phyloP scores from a whole-genome alignment of 129 eudicot species.

The Mikania micrantha region DNA sequence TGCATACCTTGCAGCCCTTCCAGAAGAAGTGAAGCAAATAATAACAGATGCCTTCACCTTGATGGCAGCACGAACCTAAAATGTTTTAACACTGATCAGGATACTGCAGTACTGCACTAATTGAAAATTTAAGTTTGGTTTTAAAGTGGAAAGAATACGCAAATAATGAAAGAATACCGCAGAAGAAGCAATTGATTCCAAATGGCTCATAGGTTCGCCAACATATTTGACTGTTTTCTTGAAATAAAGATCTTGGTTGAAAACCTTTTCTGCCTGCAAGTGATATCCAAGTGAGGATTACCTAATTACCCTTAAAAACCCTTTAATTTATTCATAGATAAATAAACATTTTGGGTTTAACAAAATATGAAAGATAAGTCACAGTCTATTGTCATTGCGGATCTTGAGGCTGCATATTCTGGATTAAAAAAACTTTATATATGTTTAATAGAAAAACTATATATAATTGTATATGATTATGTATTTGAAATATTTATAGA shows the following conservation, averaged over 20 bases:
- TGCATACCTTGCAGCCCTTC: slow-evolving; percentile 62
- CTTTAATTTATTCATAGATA: no score
- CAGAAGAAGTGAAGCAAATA: slow-evolving; percentile 68
- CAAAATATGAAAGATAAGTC: neutral
- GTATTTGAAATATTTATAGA: neutral
- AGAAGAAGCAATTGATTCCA: slow-evolving; percentile 65
- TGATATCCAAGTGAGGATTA: neutral
- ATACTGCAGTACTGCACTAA: neutral
- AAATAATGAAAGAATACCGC: slow-evolving; percentile 33
- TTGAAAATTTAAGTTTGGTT: neutral
- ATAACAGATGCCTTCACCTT: slow-evolving; percentile 72
- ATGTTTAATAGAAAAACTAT: neutral
- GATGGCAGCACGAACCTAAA: slow-evolving; percentile 60
- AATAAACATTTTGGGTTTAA: neutral
- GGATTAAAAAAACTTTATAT: neutral
- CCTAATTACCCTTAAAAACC: no score
- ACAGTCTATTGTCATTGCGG: neutral
- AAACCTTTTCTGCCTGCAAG: slow-evolving; percentile 64
- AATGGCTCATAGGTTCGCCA: slow-evolving; percentile 64
- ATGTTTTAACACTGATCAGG: slow-evolving; percentile 5
- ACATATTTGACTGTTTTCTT: slow-evolving; percentile 67
- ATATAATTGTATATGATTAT: neutral
- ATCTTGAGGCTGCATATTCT: neutral
- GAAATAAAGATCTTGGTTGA: slow-evolving; percentile 57
- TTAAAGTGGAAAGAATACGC: neutral